Base-by-base conservation (phyloP, 371 early-diverging fungal species). In the Antonospora locustae region DNA sequence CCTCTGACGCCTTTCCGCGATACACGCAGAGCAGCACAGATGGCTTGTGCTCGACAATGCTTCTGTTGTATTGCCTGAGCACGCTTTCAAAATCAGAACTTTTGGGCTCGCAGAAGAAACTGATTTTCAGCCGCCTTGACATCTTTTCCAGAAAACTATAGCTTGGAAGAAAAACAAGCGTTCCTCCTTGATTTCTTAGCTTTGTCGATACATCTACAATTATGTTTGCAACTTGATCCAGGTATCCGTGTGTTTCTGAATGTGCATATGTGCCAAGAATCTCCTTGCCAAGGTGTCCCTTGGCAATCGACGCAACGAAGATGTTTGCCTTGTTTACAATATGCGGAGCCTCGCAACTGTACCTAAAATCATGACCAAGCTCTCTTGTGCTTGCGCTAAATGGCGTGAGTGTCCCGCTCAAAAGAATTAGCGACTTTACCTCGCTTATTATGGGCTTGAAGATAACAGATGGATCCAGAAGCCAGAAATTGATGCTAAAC, bases 1-100 rank as follows among this genome's bases (percentile, higher is more conserved):
- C 93, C 69, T 92, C 93, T 25, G 82, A 80, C 0, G 85, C 85
- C 70, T 87, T 90, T 1, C 93, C 93, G 22, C 90, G 75, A 62
- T 80, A 87, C 0, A 79, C 79, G 27, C 77, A 73, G 50, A 79
- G 63, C 23, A 78, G 80, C 78, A 14, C 80, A 78, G 72, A 81
- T 73, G 44, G 80, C 63, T 2, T 80, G 27, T 61, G 58, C 4
- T 36, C 29, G 36, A 14, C 37, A 23, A 6, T 67, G 30, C 54
- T 30, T 36, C 49, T 16, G 61, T 64, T 45, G 75, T 83, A 14
- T 45, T 37, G 1, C 61, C 69, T 39, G 80, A 70, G 11, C 69
- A 63, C 22, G 49, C 63, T 51, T 77, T 81, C 74, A 82, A 84
- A 27, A n/a, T n/a, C n/a, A 63, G 67, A 2, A 65, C 65, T 48